A percentile compares a stretch with the other conserved stretches of the same genome.
Conservation (phyloP, 176 grass and related monocot genomes). For the Aegilops tauschii region DNA sequence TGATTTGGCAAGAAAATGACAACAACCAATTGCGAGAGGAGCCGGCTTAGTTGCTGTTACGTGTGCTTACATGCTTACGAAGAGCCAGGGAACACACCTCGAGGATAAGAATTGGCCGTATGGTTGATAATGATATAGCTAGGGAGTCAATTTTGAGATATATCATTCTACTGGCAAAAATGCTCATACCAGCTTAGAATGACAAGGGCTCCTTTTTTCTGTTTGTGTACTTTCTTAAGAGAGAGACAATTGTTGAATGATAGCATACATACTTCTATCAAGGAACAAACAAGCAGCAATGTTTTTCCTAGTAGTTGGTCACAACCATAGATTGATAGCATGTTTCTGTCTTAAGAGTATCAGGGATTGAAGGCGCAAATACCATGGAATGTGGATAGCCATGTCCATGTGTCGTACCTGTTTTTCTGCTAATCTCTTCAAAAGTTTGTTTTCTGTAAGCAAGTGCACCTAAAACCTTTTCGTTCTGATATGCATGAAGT, state of each 20-base stretch:
- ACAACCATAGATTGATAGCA: background rate
- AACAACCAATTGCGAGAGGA: background rate
- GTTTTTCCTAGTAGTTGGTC: background rate
- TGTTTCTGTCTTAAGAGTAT: background rate
- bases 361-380: background rate
- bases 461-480: background rate
- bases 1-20: background rate
- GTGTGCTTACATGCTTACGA: background rate
- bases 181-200: background rate
- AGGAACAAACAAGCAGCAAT: background rate
- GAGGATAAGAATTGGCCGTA: background rate
- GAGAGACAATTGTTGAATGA: background rate
- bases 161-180: background rate
- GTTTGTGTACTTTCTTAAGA: background rate
- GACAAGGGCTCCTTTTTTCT: background rate
- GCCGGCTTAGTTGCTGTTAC: background rate
- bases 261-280: background rate
- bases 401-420: background rate
- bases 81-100: background rate
- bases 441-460: background rate
- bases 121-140: background rate
- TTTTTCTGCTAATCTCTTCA: background rate
- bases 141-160: background rate
- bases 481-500: background rate
- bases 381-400: background rate